Evolutionary conservation across 139 green algal genomes (phyloP), one percentile per base, ranked within the genome.

Genomic region (Axilococcus clingmanii): DNA sequence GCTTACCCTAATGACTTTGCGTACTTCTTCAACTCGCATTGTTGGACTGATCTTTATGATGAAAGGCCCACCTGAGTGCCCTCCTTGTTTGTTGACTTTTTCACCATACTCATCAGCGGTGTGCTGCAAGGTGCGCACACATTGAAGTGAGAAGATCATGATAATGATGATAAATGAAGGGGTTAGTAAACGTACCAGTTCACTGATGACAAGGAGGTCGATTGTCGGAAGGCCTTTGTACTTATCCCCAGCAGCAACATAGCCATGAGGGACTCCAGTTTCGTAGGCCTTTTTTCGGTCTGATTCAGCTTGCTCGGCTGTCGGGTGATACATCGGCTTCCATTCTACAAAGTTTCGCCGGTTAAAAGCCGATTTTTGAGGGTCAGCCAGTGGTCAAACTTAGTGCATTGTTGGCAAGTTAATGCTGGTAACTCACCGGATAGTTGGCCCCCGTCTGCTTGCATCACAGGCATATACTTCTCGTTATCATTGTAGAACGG

Each of bases 401-500:
- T 63, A 48, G 27, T 9, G 36, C 2, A 36, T 28, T 25, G 15
- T 35, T 44, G 44, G 9, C 19, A 17, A 9, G 20, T 17, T 24
- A 24, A 24, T 17, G 19, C 22, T 17, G 1, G 9, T 43, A 7
- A 0, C 60, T 11, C 29, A 88, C 84, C 84, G 62, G 84, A 93
- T 23, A 94, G 66, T 56, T 91, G 82, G 5, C 82, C 87, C 15
- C 87, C 87, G 51, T 94, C 87, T 5, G 67, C 53, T 47, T 93
- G 84, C 50, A 90, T 67, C 19, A 86, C 53, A 0, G 87, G 77
- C 5, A 59, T 59, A 61, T 94, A 95, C 34, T 83, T 83, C 40
- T 94, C 86, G 12, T 84, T 54, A 14, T 82, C 71, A 6, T 38
- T 66, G 59, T 93, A 95, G 61, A 92, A 94, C 0, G 82, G 80